These are phyloP conservation scores for Melaleuca alternifolia DNA, from an alignment of 345 rosid genomes.

Conservation along the genomic window DNA sequence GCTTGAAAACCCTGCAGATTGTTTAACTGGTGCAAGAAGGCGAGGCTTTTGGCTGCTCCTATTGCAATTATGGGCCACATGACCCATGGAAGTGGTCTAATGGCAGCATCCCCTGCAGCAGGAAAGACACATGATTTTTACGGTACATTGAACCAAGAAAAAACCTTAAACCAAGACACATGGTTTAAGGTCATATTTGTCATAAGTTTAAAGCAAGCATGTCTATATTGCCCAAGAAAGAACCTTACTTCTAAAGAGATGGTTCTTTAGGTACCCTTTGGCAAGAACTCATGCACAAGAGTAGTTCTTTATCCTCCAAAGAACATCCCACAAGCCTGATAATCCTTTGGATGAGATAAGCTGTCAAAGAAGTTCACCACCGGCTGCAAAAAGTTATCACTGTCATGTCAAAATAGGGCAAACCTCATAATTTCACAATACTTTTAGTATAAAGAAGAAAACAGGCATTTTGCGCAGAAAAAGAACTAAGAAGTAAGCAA, in stretches of 20 bases:
- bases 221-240: background rate
- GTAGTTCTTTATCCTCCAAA: background rate
- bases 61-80: background rate
- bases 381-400: background rate
- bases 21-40: conserved; percentile 3
- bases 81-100: conserved; percentile 1
- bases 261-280: conserved; percentile 6
- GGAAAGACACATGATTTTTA: background rate
- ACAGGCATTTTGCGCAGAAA: background rate
- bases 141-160: background rate
- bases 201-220: background rate
- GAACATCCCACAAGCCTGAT: background rate
- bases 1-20: conserved; percentile 7
- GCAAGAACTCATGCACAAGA: conserved; percentile 10
- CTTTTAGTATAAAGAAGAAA: background rate
- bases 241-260: conserved; percentile 9
- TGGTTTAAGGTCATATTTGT: background rate
- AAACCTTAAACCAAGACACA: background rate
- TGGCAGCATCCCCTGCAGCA: background rate
- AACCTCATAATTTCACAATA: background rate
- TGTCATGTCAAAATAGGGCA: background rate
- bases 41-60: conserved; percentile 6
- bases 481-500: background rate
- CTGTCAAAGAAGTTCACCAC: conserved; percentile 6
- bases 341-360: conserved; percentile 1